Evolutionary conservation across 495 filamentous ascomycete species (phyloP).

Genomic region (Podospora bellae-mahoneyi): DNA sequence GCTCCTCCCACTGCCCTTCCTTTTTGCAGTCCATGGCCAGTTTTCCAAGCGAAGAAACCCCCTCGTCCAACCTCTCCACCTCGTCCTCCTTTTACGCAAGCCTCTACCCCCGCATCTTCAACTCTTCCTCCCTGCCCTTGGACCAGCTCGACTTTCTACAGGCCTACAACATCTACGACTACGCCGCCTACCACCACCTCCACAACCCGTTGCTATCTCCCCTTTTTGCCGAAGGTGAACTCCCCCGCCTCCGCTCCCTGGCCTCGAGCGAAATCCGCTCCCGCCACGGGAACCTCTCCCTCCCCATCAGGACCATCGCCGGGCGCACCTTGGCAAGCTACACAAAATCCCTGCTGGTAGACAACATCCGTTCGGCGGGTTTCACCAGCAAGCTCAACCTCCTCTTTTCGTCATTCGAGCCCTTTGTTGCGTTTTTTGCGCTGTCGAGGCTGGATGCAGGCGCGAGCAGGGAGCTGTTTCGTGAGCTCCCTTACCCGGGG

Average conservation of each 20-base stretch:
- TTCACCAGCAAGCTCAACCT: slow-evolving; percentile 37
- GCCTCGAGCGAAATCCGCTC: slow-evolving; percentile 37
- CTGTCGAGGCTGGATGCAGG: slow-evolving; percentile 30
- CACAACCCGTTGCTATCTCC: slow-evolving; percentile 26
- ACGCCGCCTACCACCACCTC: slow-evolving; percentile 38
- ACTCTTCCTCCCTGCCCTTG: slow-evolving; percentile 22
- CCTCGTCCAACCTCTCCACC: slow-evolving; percentile 14
- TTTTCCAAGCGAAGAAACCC: slow-evolving; percentile 25
- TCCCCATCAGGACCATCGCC: slow-evolving; percentile 35
- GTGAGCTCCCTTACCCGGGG: slow-evolving; percentile 37
- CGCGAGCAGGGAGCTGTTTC: slow-evolving; percentile 24
- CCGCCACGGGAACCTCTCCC: slow-evolving; percentile 37
- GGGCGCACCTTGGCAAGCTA: slow-evolving; percentile 41
- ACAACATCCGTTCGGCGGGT: slow-evolving; percentile 32
- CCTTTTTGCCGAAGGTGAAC: slow-evolving; percentile 21
- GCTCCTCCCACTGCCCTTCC: slow-evolving; percentile 30
- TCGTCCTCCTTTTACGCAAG: slow-evolving; percentile 31
- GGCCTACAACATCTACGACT: slow-evolving; percentile 45
- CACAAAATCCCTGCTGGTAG: slow-evolving; percentile 28
- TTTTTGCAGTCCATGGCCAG: slow-evolving; percentile 29
- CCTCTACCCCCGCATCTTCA: slow-evolving; percentile 32
- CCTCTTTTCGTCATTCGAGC: slow-evolving; percentile 43
- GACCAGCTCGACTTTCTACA: slow-evolving; percentile 37
- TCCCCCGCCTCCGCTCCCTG: slow-evolving; percentile 28
- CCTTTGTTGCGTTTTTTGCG: slow-evolving; percentile 42